These are phyloP conservation scores for Fusarium bactridioides DNA, from an alignment of 2,329 filamentous ascomycete species.

Conservation along the genomic window DNA sequence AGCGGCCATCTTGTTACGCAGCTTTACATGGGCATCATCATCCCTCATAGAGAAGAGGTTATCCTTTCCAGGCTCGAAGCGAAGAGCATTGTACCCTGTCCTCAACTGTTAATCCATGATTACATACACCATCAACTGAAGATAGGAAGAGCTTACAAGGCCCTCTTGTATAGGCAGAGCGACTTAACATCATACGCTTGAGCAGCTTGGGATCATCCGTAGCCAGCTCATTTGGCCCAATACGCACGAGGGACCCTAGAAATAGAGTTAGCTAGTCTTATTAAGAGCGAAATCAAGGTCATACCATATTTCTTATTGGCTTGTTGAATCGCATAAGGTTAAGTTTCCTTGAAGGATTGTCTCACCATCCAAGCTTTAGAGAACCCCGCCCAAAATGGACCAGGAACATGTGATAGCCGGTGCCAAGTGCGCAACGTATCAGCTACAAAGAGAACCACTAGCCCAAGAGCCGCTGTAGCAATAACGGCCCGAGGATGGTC, in stretches of 20 bases:
- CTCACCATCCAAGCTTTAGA: slow-evolving; percentile 46
- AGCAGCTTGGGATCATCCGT: slow-evolving; percentile 14
- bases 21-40: slow-evolving; percentile 54
- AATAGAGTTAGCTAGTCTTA: accelerated
- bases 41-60: slow-evolving; percentile 62
- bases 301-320: slow-evolving; percentile 17
- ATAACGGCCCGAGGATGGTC: background rate
- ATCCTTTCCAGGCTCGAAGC: slow-evolving; percentile 58
- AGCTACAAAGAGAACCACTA: slow-evolving; percentile 9
- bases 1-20: slow-evolving; percentile 59
- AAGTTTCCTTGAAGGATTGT: slow-evolving; percentile 36
- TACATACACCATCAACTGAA: background rate
- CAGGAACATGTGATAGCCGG: slow-evolving; percentile 47
- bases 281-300: accelerated
- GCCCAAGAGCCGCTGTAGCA: background rate
- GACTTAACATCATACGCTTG: slow-evolving; percentile 55
- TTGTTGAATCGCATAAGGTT: slow-evolving; percentile 37
- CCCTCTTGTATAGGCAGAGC: slow-evolving; percentile 56
- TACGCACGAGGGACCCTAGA: background rate
- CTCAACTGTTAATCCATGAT: background rate
- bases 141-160: slow-evolving; percentile 47
- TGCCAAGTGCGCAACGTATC: slow-evolving; percentile 38
- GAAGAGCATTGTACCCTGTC: slow-evolving; percentile 49
- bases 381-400: slow-evolving; percentile 45
- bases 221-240: slow-evolving; percentile 12